These are phyloP conservation scores for Scedosporium boydii DNA, from an alignment of 2,329 filamentous ascomycete species.

Conservation along the genomic window DNA sequence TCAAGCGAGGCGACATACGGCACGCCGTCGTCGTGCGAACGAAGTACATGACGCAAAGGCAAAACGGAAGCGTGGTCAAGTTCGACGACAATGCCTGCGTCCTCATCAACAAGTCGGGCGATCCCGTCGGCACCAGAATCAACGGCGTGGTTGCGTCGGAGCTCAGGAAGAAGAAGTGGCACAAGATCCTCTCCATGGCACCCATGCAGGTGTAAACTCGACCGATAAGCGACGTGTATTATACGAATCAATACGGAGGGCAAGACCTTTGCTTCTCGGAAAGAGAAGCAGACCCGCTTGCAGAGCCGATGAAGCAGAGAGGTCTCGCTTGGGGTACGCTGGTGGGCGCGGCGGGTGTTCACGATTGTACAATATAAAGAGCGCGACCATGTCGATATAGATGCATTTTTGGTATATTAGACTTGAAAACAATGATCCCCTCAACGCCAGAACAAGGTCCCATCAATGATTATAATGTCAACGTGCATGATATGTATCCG, in stretches of 20 bases:
- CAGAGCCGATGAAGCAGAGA: neutral
- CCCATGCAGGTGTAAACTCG: slow-evolving; percentile 50
- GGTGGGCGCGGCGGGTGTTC: too few species aligned
- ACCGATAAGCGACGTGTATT: neutral
- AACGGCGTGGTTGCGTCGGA: slow-evolving; percentile 88
- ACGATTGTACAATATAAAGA: neutral
- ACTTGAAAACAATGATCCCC: neutral
- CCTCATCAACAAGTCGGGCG: slow-evolving; percentile 90
- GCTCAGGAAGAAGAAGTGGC: slow-evolving; percentile 89
- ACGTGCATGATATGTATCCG: neutral
- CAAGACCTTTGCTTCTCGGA: neutral
- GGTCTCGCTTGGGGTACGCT: neutral
- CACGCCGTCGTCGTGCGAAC: slow-evolving; percentile 95
- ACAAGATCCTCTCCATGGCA: slow-evolving; percentile 93
- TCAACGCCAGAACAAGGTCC: neutral
- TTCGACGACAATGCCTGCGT: slow-evolving; percentile 99
- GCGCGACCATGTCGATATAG: neutral
- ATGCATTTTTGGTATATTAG: neutral
- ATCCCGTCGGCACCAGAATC: slow-evolving; percentile 87
- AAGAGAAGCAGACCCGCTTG: neutral
- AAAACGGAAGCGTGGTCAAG: slow-evolving; percentile 79
- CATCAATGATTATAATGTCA: neutral
- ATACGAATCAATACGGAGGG: neutral
- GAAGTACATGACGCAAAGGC: slow-evolving; percentile 73
- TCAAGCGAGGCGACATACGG: slow-evolving; percentile 90